Conservation (phyloP, 352 stramenopile species). For the Globisporangium yorkense region DNA sequence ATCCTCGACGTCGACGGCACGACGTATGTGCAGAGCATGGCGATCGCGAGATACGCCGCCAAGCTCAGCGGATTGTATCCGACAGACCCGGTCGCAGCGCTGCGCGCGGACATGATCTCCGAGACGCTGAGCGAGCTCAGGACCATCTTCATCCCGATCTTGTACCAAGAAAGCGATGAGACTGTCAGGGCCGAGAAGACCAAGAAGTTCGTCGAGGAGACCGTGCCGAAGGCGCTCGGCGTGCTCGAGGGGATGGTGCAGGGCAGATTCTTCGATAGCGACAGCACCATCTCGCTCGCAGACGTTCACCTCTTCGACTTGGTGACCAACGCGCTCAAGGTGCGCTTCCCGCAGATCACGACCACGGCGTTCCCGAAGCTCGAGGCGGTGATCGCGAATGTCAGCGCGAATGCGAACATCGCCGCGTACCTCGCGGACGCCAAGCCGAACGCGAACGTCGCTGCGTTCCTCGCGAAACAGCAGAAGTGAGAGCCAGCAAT, state of each 20-base stretch:
- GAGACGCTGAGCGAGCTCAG: constrained; percentile 9
- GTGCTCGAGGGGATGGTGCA: constrained; percentile 33
- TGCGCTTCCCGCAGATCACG: neutral
- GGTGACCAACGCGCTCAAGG: constrained; percentile 15
- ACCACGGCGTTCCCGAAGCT: constrained; percentile 2
- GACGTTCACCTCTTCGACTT: constrained; percentile 44
- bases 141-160: neutral
- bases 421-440: constrained; percentile 22
- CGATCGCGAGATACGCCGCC: constrained; percentile 25
- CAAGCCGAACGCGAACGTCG: constrained; percentile 18
- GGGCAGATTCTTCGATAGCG: constrained; percentile 43
- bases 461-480: constrained; percentile 28
- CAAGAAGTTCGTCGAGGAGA: too few relatives aligned
- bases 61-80: constrained; percentile 19
- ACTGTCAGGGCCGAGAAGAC: neutral
- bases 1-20: constrained; percentile 20
- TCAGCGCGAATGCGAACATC: constrained; percentile 21
- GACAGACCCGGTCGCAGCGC: constrained; percentile 5
- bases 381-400: constrained; percentile 13
- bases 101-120: constrained; percentile 15
- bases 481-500: neutral
- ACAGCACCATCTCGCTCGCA: constrained; percentile 21
- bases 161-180: constrained; percentile 1
- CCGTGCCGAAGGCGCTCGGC: too few relatives aligned
- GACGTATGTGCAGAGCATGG: constrained; percentile 17